phyloP scores from a whole-genome alignment of 805 yeast genomes.

The Kodamaea kaohsiungensis region DNA sequence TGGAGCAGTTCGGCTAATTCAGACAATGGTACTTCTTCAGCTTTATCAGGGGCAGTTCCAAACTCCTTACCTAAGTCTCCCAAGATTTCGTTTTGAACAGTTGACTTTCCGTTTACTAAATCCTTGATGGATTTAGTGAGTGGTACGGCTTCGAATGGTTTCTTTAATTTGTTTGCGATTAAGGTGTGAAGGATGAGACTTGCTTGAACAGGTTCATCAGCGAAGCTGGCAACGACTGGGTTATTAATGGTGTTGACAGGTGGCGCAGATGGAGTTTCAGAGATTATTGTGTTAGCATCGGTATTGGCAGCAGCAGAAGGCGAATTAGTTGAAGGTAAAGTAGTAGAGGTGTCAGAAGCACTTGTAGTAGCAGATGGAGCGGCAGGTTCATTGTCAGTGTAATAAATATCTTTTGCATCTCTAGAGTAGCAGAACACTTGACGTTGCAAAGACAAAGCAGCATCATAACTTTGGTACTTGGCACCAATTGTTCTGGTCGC shows the following conservation, averaged over 20 bases:
- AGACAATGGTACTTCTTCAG: constrained; percentile 95
- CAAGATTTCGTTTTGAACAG: constrained; percentile 96
- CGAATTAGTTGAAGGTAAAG: too few relatives aligned
- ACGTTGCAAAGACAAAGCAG: constrained; percentile 90
- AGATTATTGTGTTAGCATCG: too few relatives aligned
- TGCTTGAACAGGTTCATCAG: constrained; percentile 91
- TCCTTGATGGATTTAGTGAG: constrained; percentile 93
- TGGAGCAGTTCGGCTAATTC: constrained; percentile 96
- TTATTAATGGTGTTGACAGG: neutral
- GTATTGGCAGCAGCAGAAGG: constrained; percentile 58
- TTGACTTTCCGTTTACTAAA: constrained; percentile 97
- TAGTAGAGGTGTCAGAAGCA: too few relatives aligned
- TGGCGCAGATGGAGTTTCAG: neutral
- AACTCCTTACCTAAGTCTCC: constrained; percentile 99
- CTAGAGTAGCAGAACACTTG: constrained; percentile 94
- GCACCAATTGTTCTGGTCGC: constrained; percentile 94
- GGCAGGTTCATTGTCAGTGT: constrained; percentile 79
- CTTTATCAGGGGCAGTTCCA: constrained; percentile 97
- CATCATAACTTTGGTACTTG: constrained; percentile 96
- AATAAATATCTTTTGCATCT: constrained; percentile 95
- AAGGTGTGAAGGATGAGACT: constrained; percentile 77
- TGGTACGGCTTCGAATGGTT: constrained; percentile 81
- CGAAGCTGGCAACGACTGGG: constrained; percentile 61
- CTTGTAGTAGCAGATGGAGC: constrained; percentile 27
- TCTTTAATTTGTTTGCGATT: constrained; percentile 95